These are phyloP conservation scores for Plasmopara muralis DNA, from an alignment of 352 stramenopile species.

Conservation along the genomic window DNA sequence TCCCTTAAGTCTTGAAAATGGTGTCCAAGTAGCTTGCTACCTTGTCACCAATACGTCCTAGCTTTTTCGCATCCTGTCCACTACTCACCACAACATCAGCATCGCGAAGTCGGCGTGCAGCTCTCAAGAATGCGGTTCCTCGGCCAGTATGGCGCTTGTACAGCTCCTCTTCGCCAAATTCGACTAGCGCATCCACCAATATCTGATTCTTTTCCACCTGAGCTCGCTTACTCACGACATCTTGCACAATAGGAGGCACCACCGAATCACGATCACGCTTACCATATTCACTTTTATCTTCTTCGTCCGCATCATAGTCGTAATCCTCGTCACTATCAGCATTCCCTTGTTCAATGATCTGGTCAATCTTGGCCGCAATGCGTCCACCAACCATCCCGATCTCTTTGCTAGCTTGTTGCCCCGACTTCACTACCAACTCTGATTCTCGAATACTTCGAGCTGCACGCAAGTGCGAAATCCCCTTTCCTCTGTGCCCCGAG, in stretches of 20 bases:
- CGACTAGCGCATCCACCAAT: slow-evolving; percentile 53
- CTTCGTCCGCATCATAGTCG: slow-evolving; percentile 36
- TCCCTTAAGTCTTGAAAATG: background rate
- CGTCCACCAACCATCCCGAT: slow-evolving; percentile 54
- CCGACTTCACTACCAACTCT: slow-evolving; percentile 42
- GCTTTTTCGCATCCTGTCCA: slow-evolving; percentile 40
- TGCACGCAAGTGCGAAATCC: slow-evolving; percentile 71
- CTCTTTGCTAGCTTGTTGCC: slow-evolving; percentile 39
- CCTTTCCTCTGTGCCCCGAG: slow-evolving; percentile 53
- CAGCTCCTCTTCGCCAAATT: slow-evolving; percentile 53
- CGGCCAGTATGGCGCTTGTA: slow-evolving; percentile 48
- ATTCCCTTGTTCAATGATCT: slow-evolving; percentile 65
- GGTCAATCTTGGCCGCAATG: slow-evolving; percentile 62
- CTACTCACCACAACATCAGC: slow-evolving; percentile 41
- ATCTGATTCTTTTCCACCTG: slow-evolving; percentile 46
- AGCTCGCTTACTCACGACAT: slow-evolving; percentile 37
- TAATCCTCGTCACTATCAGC: slow-evolving; percentile 63
- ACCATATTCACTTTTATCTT: slow-evolving; percentile 25
- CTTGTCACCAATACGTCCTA: slow-evolving; percentile 57
- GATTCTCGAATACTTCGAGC: slow-evolving; percentile 52
- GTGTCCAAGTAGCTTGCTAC: slow-evolving; percentile 53
- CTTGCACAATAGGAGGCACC: slow-evolving; percentile 42
- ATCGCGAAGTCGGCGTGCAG: slow-evolving; percentile 44
- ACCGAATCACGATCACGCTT: slow-evolving; percentile 10
- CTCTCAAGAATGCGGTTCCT: slow-evolving; percentile 56